phyloP scores from a whole-genome alignment of 352 stramenopile species.

The Phytophthora sp. region DNA sequence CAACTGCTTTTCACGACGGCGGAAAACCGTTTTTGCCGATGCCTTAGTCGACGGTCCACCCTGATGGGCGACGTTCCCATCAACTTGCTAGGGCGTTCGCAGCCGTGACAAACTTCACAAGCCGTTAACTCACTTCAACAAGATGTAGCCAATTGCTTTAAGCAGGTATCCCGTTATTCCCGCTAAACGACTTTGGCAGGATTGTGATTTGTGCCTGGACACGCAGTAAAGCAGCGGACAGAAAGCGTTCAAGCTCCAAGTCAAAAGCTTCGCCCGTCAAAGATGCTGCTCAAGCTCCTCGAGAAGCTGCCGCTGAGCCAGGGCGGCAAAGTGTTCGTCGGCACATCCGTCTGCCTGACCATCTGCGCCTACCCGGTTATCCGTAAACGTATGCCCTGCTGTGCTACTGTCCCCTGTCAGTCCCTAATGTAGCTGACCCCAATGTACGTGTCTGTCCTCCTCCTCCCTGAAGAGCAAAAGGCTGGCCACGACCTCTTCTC shows the following conservation, averaged over 20 bases:
- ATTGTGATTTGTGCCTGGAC: slow-evolving; percentile 1
- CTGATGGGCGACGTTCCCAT: slow-evolving; percentile 7
- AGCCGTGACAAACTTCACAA: no score
- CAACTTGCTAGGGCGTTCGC: no score
- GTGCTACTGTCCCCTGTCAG: not conserved
- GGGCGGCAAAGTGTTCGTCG: slow-evolving; percentile 73
- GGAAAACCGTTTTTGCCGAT: not conserved
- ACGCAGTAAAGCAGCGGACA: slow-evolving; percentile 21
- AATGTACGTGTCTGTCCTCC: not conserved
- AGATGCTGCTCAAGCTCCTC: slow-evolving; percentile 66
- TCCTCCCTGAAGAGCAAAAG: slow-evolving; percentile 62
- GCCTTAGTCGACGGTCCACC: slow-evolving; percentile 12
- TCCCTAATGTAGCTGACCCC: not conserved
- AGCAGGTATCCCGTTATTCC: slow-evolving; percentile 6
- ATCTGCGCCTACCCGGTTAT: slow-evolving; percentile 74
- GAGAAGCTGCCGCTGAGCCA: slow-evolving; percentile 75
- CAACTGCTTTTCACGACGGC: no score
- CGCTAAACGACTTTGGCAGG: slow-evolving; percentile 1
- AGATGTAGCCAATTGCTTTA: slow-evolving; percentile 25
- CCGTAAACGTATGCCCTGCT: slow-evolving; percentile 58
- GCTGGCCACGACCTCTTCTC: slow-evolving; percentile 86
- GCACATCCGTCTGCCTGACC: slow-evolving; percentile 67
- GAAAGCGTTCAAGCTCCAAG: slow-evolving; percentile 10
- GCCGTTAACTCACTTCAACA: slow-evolving; percentile 30
- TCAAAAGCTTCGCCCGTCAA: not conserved